Evolutionary conservation across 495 filamentous ascomycete genomes (phyloP), one percentile per base, ranked within the genome.

Genomic region (Penicillium fimorum): DNA sequence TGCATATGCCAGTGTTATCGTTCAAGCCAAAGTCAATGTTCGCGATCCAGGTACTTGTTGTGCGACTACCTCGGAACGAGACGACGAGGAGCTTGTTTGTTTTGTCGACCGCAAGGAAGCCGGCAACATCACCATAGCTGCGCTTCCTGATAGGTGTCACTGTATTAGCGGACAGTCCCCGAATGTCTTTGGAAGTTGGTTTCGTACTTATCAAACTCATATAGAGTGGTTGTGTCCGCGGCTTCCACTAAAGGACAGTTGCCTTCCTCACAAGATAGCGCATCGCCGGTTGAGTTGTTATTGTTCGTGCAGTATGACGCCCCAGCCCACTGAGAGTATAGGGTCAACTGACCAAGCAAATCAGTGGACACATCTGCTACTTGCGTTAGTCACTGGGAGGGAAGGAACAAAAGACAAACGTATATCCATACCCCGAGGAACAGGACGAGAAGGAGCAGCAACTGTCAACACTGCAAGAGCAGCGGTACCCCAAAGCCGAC

Each of bases 311-410:
- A 94, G 68, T 89, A 91, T 5, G 84, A 73, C 0, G 89, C 86
- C 0, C 78, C 86, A 2, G 88, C 75, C 67, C 86, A 93, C 64
- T 93, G 82, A 15, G 85, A 80, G 65, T 80, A 89, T 57, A 90
- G 73, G 4, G 77, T 70, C 44, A 93, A 71, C 40, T 80, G 73
- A 22, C 66, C 46, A 9, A 72, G 45, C 24, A 64, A 60, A 25
- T 56, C 48, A 9, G 64, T 38, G 3, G 71, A 69, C 47, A 77
- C 68, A 55, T 67, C 73, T 74, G 18, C 29, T 38, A 20, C 11
- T 33, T 32, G 29, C 7, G 11, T 54, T 11, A 12, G 51, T 60
- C 29, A 59, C 53, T 15, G 42, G 42, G n/a, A 20, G 17, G 0
- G 20, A 25, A 17, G n/a, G 4, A 5, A 30, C 5, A 17, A 20